Base-by-base conservation (phyloP, 1,284 basidiomycete genomes). In the Trametes versicolor region DNA sequence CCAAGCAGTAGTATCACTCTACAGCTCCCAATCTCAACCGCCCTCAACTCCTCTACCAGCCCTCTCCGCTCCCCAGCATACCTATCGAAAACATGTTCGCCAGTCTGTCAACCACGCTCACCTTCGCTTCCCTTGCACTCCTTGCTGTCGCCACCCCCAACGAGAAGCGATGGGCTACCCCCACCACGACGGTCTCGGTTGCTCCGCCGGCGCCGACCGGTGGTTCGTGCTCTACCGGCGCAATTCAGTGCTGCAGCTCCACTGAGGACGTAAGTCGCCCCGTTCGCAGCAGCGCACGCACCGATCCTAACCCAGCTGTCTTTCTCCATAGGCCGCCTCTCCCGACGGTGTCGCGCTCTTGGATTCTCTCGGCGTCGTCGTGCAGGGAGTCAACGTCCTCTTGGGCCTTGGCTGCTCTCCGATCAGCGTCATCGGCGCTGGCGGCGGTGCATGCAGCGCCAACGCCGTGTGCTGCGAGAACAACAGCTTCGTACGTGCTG, bases 241-340 rank as follows among this genome's bases (percentile, higher is more conserved):
- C 65, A 50, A 49, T 75, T 29, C 75, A 76, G 70, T 78, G 77
- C 73, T 78, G 77, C 73, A 64, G 75, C 62, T 55, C 47, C 48
- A 57, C 72, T 37, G 37, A 67, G 59, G 8, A 8, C 29, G 29
- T 32, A 32, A 32, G 29, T 8, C 29, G 8, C 29, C 8, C 29
- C 29, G 29, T 32, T 32, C 8, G 3, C 29, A 4, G 29, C 29
- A 32, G 29, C 29, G 29, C 29, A 32, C 29, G 8, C 29, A 32
- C 29, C 29, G 29, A 32, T 32, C 29, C 29, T 32, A 32, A 32
- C 29, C 8, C 29, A n/a, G n/a, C 29, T 4, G 29, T 32, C 29
- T 32, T 32, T 32, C 29, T 32, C 29, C 29, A 32, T 32, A 32
- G 29, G 29, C 29, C 29, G 29, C 4, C 29, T 32, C 29, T 32